Evolutionary conservation across 176 grass and related monocot species (phyloP), one percentile per base, ranked within the genome.

Genomic region (Pontederia paniculata): DNA sequence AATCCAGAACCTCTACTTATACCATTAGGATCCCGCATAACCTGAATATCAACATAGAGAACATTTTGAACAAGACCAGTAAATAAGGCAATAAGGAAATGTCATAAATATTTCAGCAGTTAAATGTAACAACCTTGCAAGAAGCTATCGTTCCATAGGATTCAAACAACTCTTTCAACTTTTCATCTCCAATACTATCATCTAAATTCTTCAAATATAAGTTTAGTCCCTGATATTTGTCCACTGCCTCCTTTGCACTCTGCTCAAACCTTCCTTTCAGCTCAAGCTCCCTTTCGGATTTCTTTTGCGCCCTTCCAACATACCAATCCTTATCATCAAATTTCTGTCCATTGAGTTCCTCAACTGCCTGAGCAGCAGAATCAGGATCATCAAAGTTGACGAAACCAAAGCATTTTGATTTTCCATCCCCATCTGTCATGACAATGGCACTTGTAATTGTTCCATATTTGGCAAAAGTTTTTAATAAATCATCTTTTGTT

Each of bases 1-100:
- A 88, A 88, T 13, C 84, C 84, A 72, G 79, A 88, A 73, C 84
- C 84, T 81, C 82, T 83, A 62, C 80, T 88, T 42, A 78, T 55
- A 64, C 84, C 84, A 83, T 83, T 88, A 41, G 66, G 72, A 44
- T 88, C 84, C 21, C 75, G 50, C 84, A 83, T 88, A 12, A 88
- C 58, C 83, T 88, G 48, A 6, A 45, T 57, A 16, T 42, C 16
- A 63, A 44, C 19, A 51, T 57, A 44, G 48, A 37, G 28, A 37
- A 37, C 28, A 37, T 37, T 37, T 37, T 37, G 28, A 37, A 37
- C 28, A 37, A 37, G 28, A 5, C 12, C 42, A 62, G 2, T 25
- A 69, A 52, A 45, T 2, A 59, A 20, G 50, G 21, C 0, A 31
- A 31, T 67, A 58, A 12, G 51, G 8, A 14, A 25, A 18, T 8